A percentile compares a stretch with the other conserved stretches of the same genome.
Conservation (phyloP, 192 early-diverging fungal species). For the Coemansia sp. region DNA sequence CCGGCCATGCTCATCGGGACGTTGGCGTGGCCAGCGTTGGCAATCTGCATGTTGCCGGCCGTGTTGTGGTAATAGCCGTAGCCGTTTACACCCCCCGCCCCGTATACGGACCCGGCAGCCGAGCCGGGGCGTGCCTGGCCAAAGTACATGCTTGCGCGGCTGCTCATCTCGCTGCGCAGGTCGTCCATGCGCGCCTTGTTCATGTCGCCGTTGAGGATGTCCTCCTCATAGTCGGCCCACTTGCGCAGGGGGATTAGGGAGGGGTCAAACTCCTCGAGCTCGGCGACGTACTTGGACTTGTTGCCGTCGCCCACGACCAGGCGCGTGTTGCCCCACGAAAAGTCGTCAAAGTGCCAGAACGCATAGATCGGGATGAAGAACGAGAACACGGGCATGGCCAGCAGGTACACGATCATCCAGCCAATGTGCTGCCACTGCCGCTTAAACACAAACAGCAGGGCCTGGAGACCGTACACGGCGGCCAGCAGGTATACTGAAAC, state of each 20-base stretch:
- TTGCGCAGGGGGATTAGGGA: constrained; percentile 70
- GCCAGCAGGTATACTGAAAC: constrained; percentile 82
- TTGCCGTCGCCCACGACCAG: constrained; percentile 81
- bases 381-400: constrained; percentile 90
- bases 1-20: constrained; percentile 32
- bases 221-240: constrained; percentile 81
- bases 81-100: constrained; percentile 25
- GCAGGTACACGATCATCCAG: constrained; percentile 97
- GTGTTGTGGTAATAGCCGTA: constrained; percentile 42
- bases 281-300: constrained; percentile 55
- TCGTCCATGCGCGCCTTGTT: constrained; percentile 37
- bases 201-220: constrained; percentile 29
- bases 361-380: constrained; percentile 86
- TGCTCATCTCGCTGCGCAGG: constrained; percentile 50
- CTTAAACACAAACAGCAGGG: constrained; percentile 83
- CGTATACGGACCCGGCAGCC: constrained; percentile 41
- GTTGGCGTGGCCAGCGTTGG: constrained; percentile 14
- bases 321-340: constrained; percentile 99
- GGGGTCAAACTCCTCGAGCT: constrained; percentile 73
- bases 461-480: constrained; percentile 87
- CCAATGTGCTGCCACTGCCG: constrained; percentile 90
- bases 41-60: constrained; percentile 39
- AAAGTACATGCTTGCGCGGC: constrained; percentile 51
- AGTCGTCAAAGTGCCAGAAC: constrained; percentile 99
- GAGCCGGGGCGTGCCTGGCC: constrained; percentile 40